phyloP scores from a whole-genome alignment of 2,329 filamentous ascomycete genomes.

The Sclerotinia trifoliorum region DNA sequence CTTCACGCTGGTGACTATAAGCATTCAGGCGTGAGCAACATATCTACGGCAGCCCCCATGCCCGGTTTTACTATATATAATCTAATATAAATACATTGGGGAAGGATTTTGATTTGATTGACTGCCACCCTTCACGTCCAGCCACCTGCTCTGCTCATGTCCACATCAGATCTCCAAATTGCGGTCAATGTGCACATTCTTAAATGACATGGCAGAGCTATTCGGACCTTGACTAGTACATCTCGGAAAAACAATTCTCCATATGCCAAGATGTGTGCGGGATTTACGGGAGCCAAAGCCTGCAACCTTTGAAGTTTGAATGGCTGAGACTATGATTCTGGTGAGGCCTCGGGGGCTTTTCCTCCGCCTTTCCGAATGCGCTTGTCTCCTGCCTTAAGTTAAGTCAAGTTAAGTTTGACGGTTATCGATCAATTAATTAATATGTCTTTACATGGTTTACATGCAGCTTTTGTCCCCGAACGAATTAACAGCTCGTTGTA shows the following conservation, averaged over 20 bases:
- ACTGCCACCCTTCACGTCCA: background rate
- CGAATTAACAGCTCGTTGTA: background rate
- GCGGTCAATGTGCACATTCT: background rate
- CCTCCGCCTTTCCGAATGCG: slow-evolving; percentile 19
- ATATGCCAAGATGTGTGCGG: slow-evolving; percentile 15
- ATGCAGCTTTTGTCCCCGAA: slow-evolving; percentile 11
- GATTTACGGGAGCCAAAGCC: background rate
- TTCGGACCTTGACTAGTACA: background rate
- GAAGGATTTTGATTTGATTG: background rate
- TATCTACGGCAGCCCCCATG: background rate
- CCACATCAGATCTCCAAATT: background rate
- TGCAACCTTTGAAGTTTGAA: background rate
- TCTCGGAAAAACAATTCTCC: slow-evolving; percentile 13
- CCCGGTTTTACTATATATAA: background rate
- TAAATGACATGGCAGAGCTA: background rate
- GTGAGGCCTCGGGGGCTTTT: slow-evolving; percentile 4
- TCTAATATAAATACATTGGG: background rate
- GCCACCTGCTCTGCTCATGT: background rate
- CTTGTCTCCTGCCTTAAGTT: background rate
- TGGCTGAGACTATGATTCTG: slow-evolving; percentile 5
- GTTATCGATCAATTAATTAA: background rate
- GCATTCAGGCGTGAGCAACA: background rate
- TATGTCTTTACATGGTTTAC: slow-evolving; percentile 10
- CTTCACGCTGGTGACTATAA: background rate
- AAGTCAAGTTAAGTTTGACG: background rate